Evolutionary conservation across 2,329 filamentous ascomycete species (phyloP), one percentile per base, ranked within the genome.

Genomic region (Leptosphaerulina australis): DNA sequence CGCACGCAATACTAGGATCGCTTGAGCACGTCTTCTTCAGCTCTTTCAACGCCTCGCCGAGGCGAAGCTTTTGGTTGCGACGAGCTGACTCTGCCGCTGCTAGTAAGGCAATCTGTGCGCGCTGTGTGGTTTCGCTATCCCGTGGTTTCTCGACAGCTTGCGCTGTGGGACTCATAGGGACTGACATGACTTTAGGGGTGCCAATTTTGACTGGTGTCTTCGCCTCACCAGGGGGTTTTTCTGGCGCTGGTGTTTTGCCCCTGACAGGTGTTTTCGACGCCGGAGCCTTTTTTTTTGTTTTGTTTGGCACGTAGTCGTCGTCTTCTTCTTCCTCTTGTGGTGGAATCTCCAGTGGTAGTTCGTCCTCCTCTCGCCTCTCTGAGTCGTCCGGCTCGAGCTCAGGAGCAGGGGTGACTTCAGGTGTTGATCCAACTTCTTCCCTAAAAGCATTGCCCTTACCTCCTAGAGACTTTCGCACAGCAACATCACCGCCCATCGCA

Each of bases 301-400:
- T 65, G 18, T 60, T 69, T 15, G 74, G 74, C 34, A 67, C 68
- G 53, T 75, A 79, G 58, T 81, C 78, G 22, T 74, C 73, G 50
- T 80, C 78, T 37, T 74, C 75, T 25, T 77, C 75, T 47, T 77
- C 77, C 22, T 78, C 58, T 60, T 68, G 65, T 26, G 56, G 69
- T 49, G 52, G 57, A 39, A 62, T 46, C 59, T 68, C 49, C 22
- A 68, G 56, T 30, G 68, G 63, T 34, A 70, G 58, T 44, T 66
- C 61, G 14, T 72, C 68, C 41, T 74, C 68, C 48, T 77, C 72
- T 41, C 66, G 62, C 51, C 69, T 67, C 51, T 73, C 71, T 12
- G 70, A 71, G 34, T 73, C 68, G 51, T 75, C 72, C 17, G 66
- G 71, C 44, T 74, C 71, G 24, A 70, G 58, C 43, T 74, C 72